A percentile compares a stretch with the other conserved stretches of the same genome.
Evolutionary conservation across 1,139 yeast species (phyloP).

Genomic region (Geotrichum macrosporum): DNA sequence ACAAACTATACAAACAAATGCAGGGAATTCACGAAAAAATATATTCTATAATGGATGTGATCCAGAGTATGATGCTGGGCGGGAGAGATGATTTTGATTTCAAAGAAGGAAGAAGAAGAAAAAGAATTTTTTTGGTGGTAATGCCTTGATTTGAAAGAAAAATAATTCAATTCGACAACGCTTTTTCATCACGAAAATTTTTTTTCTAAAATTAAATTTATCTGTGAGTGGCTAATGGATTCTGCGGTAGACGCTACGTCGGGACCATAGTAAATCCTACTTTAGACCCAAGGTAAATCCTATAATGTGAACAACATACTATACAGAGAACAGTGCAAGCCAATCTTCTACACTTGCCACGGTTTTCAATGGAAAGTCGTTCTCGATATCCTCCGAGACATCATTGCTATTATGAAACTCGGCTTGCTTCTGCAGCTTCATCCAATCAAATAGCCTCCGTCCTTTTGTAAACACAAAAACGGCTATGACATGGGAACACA

Average conservation of each 20-base stretch:
- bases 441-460: conserved; percentile 9
- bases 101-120: background rate
- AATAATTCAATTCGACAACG: conserved; percentile 3
- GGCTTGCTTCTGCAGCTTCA: background rate
- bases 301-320: too few relatives aligned
- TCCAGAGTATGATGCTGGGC: background rate
- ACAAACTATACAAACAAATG: conserved; percentile 3
- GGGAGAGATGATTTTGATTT: background rate
- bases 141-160: conserved; percentile 4
- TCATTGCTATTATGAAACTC: background rate
- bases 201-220: too few relatives aligned
- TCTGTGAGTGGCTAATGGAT: background rate
- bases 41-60: background rate
- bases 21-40: background rate
- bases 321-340: conserved; percentile 6
- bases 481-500: conserved; percentile 15
- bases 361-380: background rate
- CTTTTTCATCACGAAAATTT: conserved; percentile 13
- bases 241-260: background rate
- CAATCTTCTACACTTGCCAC: conserved; percentile 11
- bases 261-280: too few relatives aligned
- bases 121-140: conserved; percentile 11
- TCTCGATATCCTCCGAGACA: background rate
- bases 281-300: too few relatives aligned
- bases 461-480: conserved; percentile 15